Evolutionary conservation across 78 protist genomes (phyloP).

Genomic region (Dictyostelium capitatum): DNA sequence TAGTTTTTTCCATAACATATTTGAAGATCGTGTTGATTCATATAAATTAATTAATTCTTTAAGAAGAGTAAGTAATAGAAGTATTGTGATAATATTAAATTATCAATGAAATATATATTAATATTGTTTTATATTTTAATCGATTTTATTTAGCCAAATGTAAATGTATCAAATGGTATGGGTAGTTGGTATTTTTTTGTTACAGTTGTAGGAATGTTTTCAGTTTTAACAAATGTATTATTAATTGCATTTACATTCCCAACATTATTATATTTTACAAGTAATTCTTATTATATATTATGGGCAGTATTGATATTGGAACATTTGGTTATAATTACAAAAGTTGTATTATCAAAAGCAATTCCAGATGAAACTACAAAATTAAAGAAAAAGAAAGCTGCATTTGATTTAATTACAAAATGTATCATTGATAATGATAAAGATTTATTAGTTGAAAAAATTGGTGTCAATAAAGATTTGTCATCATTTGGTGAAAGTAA

Average conservation of each 20-base stretch:
- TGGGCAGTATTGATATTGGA: constrained; percentile 48
- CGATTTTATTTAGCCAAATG: constrained; percentile 6
- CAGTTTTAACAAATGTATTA: constrained; percentile 31
- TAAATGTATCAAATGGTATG: constrained; percentile 41
- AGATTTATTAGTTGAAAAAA: neutral
- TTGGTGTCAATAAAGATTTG: neutral
- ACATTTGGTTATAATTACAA: constrained; percentile 17
- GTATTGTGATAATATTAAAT: neutral
- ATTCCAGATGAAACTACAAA: constrained; percentile 45
- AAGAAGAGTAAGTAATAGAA: constrained; percentile 9
- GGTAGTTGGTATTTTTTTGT: constrained; percentile 45
- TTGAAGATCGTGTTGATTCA: constrained; percentile 85
- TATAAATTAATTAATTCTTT: constrained; percentile 53
- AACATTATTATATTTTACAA: constrained; percentile 23
- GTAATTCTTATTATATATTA: neutral
- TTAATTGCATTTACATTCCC: constrained; percentile 67
- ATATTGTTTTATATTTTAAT: too few relatives aligned
- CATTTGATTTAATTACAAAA: constrained; percentile 2
- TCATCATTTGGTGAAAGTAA: neutral
- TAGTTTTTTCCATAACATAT: constrained; percentile 80
- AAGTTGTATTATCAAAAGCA: neutral
- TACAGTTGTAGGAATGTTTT: constrained; percentile 16
- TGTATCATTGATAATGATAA: neutral
- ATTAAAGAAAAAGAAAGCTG: constrained; percentile 28
- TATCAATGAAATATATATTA: neutral